Evolutionary conservation across 1,284 basidiomycete genomes (phyloP), one percentile per base, ranked within the genome.

Genomic region (Ustilago loliicola): DNA sequence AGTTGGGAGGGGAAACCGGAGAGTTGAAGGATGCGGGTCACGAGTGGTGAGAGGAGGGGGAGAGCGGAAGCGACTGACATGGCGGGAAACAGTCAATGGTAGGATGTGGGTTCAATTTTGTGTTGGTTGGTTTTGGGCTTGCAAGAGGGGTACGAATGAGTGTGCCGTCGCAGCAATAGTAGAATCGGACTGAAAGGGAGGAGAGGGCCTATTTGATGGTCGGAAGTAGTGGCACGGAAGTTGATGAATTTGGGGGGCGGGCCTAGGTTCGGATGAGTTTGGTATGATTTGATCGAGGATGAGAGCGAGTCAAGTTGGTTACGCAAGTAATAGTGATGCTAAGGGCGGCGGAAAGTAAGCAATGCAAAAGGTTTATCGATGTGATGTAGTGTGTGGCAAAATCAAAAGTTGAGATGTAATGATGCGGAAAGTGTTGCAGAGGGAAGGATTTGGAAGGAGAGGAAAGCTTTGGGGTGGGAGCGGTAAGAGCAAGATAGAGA

Each of bases 21-120:
- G 65, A 99, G 89, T 83, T 91, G 92, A 80, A 99, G 91, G 85
- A 99, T 97, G 76, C 96, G 92, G 51, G 96, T 99, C 77, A 96
- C 94, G 38, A 94, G 94, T 51, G 96, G 95, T 71, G 95, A 96
- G 80, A 84, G 74, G 23, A 86, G 73, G 2, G 84, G 84, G 21
- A 77, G 53, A 40, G 75, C 66, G 11, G 75, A 68, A 29, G 66
- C 64, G 63, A 77, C 70, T 4, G 75, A 69, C 75, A 77, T 72
- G 59, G 6, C 61, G 57, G 17, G 5, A n/a, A 10, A 11, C 3
- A 5, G 23, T 27, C 32, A 34, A 34, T 34, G 32, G 5, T 6
- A 42, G 25, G 42, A 45, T 42, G 6, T 11, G 34, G 5, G 17
- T 40, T 10, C 10, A 29, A 38, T 40, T 15, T 5, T 34, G 32